Percentiles rank a stretch among this genome's conserved stretches.
Evolutionary conservation across 208 protist genomes (phyloP).

Genomic region (Leptomonas seymouri): DNA sequence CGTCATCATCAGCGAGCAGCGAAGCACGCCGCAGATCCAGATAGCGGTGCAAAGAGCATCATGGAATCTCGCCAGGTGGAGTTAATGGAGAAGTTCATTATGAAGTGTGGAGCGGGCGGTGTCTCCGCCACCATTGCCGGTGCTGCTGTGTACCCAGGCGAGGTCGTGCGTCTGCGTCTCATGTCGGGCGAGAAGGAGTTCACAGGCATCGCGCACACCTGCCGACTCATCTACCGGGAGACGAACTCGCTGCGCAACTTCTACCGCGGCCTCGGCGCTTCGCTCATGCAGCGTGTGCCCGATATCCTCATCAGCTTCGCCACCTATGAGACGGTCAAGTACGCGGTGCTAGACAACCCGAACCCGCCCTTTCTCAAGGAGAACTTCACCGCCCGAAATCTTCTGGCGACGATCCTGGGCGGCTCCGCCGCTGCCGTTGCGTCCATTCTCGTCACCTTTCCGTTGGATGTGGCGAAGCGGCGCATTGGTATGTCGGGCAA

Average conservation of each 20-base stretch:
- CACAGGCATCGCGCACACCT: constrained; percentile 63
- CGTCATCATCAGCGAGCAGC: constrained; percentile 18
- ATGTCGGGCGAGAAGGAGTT: constrained; percentile 85
- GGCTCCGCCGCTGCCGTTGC: constrained; percentile 69
- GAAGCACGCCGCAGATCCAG: not conserved
- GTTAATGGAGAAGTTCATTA: constrained; percentile 72
- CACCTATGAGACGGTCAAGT: constrained; percentile 90
- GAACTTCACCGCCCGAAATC: constrained; percentile 40
- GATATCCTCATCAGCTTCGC: constrained; percentile 90
- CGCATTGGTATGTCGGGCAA: constrained; percentile 87
- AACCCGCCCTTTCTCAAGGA: constrained; percentile 51
- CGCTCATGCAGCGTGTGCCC: constrained; percentile 84
- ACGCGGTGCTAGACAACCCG: constrained; percentile 59
- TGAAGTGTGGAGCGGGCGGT: constrained; percentile 89
- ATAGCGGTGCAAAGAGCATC: not conserved
- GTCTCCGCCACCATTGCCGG: constrained; percentile 82
- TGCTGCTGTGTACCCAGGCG: constrained; percentile 81
- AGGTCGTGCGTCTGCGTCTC: constrained; percentile 88
- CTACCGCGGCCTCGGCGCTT: constrained; percentile 85
- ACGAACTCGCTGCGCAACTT: constrained; percentile 83
- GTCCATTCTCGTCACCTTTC: constrained; percentile 76
- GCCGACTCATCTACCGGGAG: constrained; percentile 66
- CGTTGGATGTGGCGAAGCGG: constrained; percentile 88
- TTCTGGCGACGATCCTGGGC: constrained; percentile 70
- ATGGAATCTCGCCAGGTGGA: constrained; percentile 17